Evolutionary conservation across 441 rosid genomes (phyloP).

Genomic region (Pelargonium citronellum): DNA sequence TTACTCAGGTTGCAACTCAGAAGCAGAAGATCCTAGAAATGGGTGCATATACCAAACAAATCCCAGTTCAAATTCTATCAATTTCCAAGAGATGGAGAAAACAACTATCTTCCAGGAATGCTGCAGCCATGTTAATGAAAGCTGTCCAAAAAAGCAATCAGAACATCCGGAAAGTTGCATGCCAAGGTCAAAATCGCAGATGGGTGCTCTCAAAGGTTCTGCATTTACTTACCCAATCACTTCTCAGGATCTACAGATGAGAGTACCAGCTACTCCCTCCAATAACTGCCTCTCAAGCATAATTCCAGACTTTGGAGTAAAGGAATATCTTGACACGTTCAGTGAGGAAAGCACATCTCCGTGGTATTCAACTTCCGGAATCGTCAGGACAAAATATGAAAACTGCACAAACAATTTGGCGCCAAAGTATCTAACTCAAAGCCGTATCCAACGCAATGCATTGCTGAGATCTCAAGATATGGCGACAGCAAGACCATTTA

Average conservation of each 20-base stretch:
- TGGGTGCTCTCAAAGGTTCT: slow-evolving; percentile 27
- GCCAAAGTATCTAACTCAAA: slow-evolving; percentile 23
- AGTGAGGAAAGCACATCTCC: slow-evolving; percentile 47
- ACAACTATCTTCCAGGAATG: slow-evolving; percentile 35
- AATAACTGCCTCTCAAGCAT: slow-evolving; percentile 27
- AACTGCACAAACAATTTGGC: slow-evolving; percentile 22
- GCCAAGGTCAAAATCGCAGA: slow-evolving; percentile 28
- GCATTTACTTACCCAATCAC: slow-evolving; percentile 34
- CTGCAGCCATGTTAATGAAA: slow-evolving; percentile 28
- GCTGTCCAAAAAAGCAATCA: slow-evolving; percentile 26
- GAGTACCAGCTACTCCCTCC: slow-evolving; percentile 25
- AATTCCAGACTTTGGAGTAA: slow-evolving; percentile 29
- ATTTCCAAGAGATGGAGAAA: slow-evolving; percentile 27
- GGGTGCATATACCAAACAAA: slow-evolving; percentile 31
- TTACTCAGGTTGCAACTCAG: slow-evolving; percentile 48
- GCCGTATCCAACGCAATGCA: slow-evolving; percentile 25
- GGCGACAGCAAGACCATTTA: slow-evolving; percentile 19
- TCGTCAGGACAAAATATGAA: slow-evolving; percentile 28
- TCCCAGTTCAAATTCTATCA: slow-evolving; percentile 27
- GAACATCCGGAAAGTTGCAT: slow-evolving; percentile 31
- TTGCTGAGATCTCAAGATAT: slow-evolving; percentile 25
- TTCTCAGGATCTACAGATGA: slow-evolving; percentile 25
- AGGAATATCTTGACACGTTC: slow-evolving; percentile 30
- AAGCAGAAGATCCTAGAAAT: slow-evolving; percentile 43
- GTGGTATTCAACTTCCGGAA: slow-evolving; percentile 39